These are phyloP conservation scores for Aspergillus bertholletiae DNA, from an alignment of 495 filamentous ascomycete species.

Conservation along the genomic window DNA sequence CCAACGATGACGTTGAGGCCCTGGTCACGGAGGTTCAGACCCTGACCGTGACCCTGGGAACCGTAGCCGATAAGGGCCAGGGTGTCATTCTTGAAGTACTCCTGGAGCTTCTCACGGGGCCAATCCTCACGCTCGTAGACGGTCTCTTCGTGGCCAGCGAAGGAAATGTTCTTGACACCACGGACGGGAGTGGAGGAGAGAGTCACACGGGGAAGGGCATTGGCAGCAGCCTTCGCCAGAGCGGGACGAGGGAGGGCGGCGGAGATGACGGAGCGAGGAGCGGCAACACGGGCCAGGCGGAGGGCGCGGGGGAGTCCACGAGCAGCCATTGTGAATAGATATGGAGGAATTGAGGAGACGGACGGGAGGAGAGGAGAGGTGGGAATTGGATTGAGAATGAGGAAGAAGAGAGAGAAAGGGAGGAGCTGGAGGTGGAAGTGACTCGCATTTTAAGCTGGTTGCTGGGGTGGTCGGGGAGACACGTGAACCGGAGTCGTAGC, in stretches of 20 bases:
- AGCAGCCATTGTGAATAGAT: slow-evolving; percentile 73
- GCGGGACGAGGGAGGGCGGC: slow-evolving; percentile 43
- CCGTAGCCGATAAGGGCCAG: slow-evolving; percentile 99
- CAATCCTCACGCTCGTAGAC: slow-evolving; percentile 98
- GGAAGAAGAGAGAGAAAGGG: slow-evolving; percentile 10
- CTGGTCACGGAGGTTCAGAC: slow-evolving; percentile 98
- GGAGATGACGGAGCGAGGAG: slow-evolving; percentile 50
- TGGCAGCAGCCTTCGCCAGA: slow-evolving; percentile 34
- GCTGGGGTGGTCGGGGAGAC: slow-evolving; percentile 10
- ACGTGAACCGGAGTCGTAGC: slow-evolving; percentile 36
- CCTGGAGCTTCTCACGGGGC: slow-evolving; percentile 96
- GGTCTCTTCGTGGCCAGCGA: slow-evolving; percentile 85
- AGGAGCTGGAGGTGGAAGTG: slow-evolving; percentile 4
- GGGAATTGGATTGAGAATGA: slow-evolving; percentile 11
- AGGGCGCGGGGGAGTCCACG: slow-evolving; percentile 78
- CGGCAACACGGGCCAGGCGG: slow-evolving; percentile 69
- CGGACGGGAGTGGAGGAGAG: slow-evolving; percentile 50
- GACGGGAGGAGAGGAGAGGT: slow-evolving; percentile 14
- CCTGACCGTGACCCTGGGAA: slow-evolving; percentile 97
- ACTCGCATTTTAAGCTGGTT: slow-evolving; percentile 16
- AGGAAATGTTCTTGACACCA: slow-evolving; percentile 63
- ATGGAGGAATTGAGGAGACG: slow-evolving; percentile 18
- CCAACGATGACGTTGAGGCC: slow-evolving; percentile 97
- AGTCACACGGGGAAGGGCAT: slow-evolving; percentile 42
- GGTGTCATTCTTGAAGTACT: slow-evolving; percentile 99